Conservation (phyloP, 768 basidiomycete genomes). For the Strobilomyces confusus region DNA sequence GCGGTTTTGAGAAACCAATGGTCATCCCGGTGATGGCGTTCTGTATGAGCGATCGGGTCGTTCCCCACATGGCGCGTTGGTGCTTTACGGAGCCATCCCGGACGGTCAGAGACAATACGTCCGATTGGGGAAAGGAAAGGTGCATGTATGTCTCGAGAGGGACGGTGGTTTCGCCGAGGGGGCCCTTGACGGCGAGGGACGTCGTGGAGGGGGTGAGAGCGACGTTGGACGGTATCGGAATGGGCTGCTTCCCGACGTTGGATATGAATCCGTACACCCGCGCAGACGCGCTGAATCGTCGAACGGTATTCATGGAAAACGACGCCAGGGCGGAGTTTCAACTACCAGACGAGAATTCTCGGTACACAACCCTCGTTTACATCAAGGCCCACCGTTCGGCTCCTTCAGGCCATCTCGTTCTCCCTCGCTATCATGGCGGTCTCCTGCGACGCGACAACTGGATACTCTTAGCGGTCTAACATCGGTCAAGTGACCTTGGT, state of each 20-base stretch:
- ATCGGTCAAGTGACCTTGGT: conserved; percentile 26
- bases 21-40: conserved; percentile 92
- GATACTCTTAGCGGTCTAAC: too few relatives aligned
- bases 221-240: conserved; percentile 50
- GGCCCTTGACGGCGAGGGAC: conserved; percentile 54
- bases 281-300: conserved; percentile 49
- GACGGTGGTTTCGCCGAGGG: conserved; percentile 48
- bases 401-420: too few relatives aligned
- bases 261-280: conserved; percentile 47
- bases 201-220: conserved; percentile 34
- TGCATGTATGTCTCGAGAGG: conserved; percentile 46
- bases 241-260: conserved; percentile 59
- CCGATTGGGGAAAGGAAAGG: conserved; percentile 32
- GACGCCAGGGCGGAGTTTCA: conserved; percentile 9
- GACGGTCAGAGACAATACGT: conserved; percentile 36
- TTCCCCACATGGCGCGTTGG: conserved; percentile 94
- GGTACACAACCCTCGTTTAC: too few relatives aligned
- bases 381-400: too few relatives aligned
- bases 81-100: conserved; percentile 64
- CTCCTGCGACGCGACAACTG: too few relatives aligned
- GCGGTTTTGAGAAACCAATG: conserved; percentile 75
- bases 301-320: conserved; percentile 21
- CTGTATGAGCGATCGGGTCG: conserved; percentile 81
- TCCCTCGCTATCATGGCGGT: too few relatives aligned
- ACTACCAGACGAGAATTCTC: neutral